Base-by-base conservation (phyloP, 108 stramenopile genomes). In the Fragilaria crotonensis region DNA sequence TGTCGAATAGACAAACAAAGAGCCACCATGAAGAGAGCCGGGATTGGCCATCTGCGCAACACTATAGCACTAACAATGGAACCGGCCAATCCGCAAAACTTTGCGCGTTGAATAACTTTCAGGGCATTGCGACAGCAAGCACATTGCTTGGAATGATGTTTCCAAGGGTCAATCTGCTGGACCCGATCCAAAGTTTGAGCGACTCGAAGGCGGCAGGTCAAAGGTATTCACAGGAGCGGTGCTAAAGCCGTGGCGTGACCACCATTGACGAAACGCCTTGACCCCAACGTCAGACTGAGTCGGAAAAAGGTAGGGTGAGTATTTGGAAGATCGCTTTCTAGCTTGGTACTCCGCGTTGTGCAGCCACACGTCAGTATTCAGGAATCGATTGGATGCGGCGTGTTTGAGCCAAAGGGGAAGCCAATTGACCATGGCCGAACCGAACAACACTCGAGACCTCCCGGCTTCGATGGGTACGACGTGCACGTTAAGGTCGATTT, bases 341-440 rank as follows among this genome's bases (percentile, higher is more conserved):
- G 61, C 47, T 25, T 30, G 33, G 22, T 56, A 52, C 57, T 79
- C 78, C 27, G 53, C 54, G 50, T 79, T 74, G 48, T 79, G 78
- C 22, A 79, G 32, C 78, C 78, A 79, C 26, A 48, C 45, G 45
- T 79, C 78, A 28, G 66, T 72, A 47, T 79, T 73, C 2, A 76
- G 32, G 53, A 79, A 76, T 27, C 67, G 58, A 64, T 77, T 72
- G 29, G 46, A 45, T 20, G 55, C 63, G 5, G 67, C 63, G 52
- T 77, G 76, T 18, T 7, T 21, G 23, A 77, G 55, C 33, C 54
- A 77, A 27, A 20, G 48, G n/a, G 76, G 76, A 2, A 77, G n/a
- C n/a, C 9, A 14, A 36, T 48, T 68, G 25, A 32, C 25, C 19
- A 45, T 30, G 30, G 47, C 25, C 22, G 32, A 27, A 20, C 31